Base-by-base conservation (phyloP, 2,329 filamentous ascomycete genomes). In the Penicillium glabrum region DNA sequence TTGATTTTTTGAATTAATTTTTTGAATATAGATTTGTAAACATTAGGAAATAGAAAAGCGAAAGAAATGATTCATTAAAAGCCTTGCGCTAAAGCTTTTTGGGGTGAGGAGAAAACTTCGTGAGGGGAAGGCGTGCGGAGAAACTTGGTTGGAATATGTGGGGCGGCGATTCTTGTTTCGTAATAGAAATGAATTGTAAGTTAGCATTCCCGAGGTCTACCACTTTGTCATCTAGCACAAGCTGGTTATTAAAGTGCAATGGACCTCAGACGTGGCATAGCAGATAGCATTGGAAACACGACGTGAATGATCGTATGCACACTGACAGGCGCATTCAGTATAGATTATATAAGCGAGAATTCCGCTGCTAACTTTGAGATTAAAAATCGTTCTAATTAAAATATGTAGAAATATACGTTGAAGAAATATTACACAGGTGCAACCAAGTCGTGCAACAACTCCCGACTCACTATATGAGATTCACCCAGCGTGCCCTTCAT, bases 401-500 rank as follows among this genome's bases (percentile, higher is more conserved):
- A 16, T 6, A 16, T 45, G 2, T 45, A 26, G 2, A 21, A 21
- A 13, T 13, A 6, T 41, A 11, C 21, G 23, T 14, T 13, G 11
- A 21, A 41, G 11, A 21, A 23, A 23, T 19, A 49, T 37, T 24
- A 35, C 19, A 48, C 47, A 10, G 19, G n/a, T 23, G 48, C 52
- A 45, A 41, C 35, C 10, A 54, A 27, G 29, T 55, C 51, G n/a
- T 57, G 44, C 51, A 61, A 37, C 49, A 66, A 27, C 5, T 64
- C 62, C 5, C 63, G 61, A 26, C 51, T 67, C 11, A 75, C 67
- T 23, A 74, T 56, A 58, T 74, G 70, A 2, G 71, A 67, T 66
- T 82, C 80, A 0, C 80, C 80, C 45, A 81, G 50, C 0, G 70
- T 71, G 5, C 64, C 69, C 66, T 82, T 82, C 29, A 82, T 66